Percentiles rank a stretch among this genome's conserved stretches.
Evolutionary conservation across 164 flowering plant species (phyloP).

Genomic region (Stephania yunnanensis): DNA sequence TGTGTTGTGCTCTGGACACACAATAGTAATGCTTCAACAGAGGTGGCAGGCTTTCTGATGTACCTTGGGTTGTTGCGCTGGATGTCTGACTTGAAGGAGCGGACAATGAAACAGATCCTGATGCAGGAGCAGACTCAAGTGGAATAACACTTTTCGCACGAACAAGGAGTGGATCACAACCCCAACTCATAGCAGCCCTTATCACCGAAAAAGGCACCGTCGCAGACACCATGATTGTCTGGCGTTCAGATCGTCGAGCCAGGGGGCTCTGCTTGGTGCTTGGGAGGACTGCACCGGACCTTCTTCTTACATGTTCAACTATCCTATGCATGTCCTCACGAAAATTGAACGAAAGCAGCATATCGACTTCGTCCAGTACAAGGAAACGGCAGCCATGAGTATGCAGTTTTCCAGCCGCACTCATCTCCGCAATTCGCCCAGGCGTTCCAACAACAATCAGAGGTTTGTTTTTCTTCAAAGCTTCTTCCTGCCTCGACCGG

Average conservation of each 20-base stretch:
- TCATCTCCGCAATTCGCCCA: constrained; percentile 89
- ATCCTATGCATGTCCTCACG: constrained; percentile 90
- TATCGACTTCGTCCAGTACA: constrained; percentile 92
- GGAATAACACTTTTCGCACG: constrained; percentile 64
- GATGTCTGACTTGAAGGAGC: constrained; percentile 21
- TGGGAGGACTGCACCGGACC: constrained; percentile 36
- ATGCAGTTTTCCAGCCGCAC: constrained; percentile 83
- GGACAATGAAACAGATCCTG: constrained; percentile 36
- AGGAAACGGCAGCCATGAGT: constrained; percentile 82
- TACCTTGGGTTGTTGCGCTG: constrained; percentile 36
- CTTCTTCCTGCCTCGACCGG: constrained; percentile 87
- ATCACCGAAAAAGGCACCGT: constrained; percentile 87
- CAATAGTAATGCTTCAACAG: constrained; percentile 69
- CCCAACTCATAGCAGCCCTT: constrained; percentile 90
- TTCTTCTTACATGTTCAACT: constrained; percentile 87
- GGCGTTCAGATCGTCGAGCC: constrained; percentile 47
- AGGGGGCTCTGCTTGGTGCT: constrained; percentile 17
- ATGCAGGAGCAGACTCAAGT: constrained; percentile 51
- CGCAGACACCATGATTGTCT: constrained; percentile 84
- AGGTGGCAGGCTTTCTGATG: constrained; percentile 73
- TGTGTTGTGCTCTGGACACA: constrained; percentile 67
- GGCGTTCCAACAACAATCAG: constrained; percentile 93
- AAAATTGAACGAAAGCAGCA: constrained; percentile 85
- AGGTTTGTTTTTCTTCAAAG: constrained; percentile 88
- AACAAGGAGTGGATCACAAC: constrained; percentile 77